A percentile compares a stretch with the other conserved stretches of the same genome.
Conservation (phyloP, 2,329 filamentous ascomycete genomes). For the Allantophomopsis lycopodina region DNA sequence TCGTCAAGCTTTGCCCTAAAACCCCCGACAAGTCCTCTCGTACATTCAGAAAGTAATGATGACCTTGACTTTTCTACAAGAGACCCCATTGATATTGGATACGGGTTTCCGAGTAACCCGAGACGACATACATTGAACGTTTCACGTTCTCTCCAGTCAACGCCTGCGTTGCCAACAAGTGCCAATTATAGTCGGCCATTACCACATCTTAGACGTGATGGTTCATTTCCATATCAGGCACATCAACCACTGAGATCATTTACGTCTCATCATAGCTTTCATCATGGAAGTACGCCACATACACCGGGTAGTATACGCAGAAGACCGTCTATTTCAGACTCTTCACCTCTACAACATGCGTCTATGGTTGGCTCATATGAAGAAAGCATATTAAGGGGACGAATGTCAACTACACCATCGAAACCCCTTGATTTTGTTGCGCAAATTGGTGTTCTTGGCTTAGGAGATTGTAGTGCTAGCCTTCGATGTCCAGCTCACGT, state of each 20-base stretch:
- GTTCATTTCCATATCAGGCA: constrained; percentile 58
- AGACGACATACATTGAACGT: constrained; percentile 64
- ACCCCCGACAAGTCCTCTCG: constrained; percentile 82
- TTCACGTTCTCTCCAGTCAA: constrained; percentile 33
- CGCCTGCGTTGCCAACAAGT: constrained; percentile 19
- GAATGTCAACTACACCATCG: constrained; percentile 94
- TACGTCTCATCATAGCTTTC: constrained; percentile 40
- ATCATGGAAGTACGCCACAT: constrained; percentile 27
- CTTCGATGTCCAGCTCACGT: constrained; percentile 83
- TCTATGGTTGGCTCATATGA: constrained; percentile 98
- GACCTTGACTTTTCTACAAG: constrained; percentile 50
- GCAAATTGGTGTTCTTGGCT: constrained; percentile 86
- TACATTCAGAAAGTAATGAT: constrained; percentile 76
- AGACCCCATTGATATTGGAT: constrained; percentile 33
- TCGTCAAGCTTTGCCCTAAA: constrained; percentile 74
- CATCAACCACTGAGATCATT: constrained; percentile 69
- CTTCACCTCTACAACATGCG: constrained; percentile 70
- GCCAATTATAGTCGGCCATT: constrained; percentile 28
- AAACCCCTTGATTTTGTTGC: constrained; percentile 86
- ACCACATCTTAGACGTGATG: constrained; percentile 40
- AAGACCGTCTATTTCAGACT: constrained; percentile 59
- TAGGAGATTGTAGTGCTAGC: constrained; percentile 75
- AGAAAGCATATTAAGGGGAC: constrained; percentile 84
- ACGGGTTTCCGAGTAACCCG: constrained; percentile 20
- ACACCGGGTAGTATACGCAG: constrained; percentile 40